Evolutionary conservation across 768 basidiomycete genomes (phyloP).

Genomic region (Boletus coccyginus): DNA sequence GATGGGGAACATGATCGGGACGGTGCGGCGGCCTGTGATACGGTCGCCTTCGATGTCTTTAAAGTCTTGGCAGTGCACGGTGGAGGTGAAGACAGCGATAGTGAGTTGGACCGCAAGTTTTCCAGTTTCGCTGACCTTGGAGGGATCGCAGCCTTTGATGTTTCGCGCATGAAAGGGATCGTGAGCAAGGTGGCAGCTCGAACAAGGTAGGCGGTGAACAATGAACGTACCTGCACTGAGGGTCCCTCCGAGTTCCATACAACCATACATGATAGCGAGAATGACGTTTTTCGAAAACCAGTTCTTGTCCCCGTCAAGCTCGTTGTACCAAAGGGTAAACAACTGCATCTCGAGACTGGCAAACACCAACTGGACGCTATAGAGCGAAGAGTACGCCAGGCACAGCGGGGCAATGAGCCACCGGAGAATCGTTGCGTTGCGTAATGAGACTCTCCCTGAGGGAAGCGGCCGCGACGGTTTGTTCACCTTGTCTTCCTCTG

Average conservation of each 20-base stretch:
- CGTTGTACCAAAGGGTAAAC: slow-evolving; percentile 38
- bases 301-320: slow-evolving; percentile 35
- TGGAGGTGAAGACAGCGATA: slow-evolving; percentile 40
- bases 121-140: slow-evolving; percentile 26
- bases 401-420: slow-evolving; percentile 37
- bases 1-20: slow-evolving; percentile 44
- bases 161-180: slow-evolving; percentile 9
- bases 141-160: slow-evolving; percentile 28
- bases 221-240: slow-evolving; percentile 34
- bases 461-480: slow-evolving; percentile 47
- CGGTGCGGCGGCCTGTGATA: slow-evolving; percentile 37
- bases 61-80: slow-evolving; percentile 50
- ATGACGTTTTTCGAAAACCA: slow-evolving; percentile 39
- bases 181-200: slow-evolving; percentile 6
- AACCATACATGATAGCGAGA: slow-evolving; percentile 38
- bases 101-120: slow-evolving; percentile 35
- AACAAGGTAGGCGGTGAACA: neutral
- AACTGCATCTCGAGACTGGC: slow-evolving; percentile 35
- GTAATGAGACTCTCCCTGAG: slow-evolving; percentile 38
- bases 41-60: slow-evolving; percentile 44
- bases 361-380: slow-evolving; percentile 30
- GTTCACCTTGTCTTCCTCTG: slow-evolving; percentile 43
- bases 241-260: slow-evolving; percentile 38
- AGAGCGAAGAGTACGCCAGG: slow-evolving; percentile 32
- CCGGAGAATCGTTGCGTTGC: slow-evolving; percentile 34